Evolutionary conservation across 2,329 filamentous ascomycete species (phyloP).

Genomic region (Incumbomyces delicatus): DNA sequence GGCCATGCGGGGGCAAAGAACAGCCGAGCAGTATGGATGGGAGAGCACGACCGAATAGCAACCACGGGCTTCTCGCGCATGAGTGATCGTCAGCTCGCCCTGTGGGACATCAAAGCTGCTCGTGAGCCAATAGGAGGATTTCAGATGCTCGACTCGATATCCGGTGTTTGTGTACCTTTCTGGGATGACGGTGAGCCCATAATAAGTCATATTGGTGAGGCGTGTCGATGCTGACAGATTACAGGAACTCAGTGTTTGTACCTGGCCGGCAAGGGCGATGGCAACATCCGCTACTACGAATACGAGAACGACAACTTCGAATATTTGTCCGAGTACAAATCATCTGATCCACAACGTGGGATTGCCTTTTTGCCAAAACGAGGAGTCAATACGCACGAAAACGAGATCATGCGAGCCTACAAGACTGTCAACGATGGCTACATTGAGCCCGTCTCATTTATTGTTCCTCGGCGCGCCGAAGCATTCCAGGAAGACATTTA

Average conservation of each 20-base stretch:
- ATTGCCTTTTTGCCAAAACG: slow-evolving; percentile 91
- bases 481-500: slow-evolving; percentile 97
- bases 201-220: too few species aligned
- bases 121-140: slow-evolving; percentile 81
- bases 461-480: slow-evolving; percentile 84
- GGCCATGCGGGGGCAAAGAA: slow-evolving; percentile 95
- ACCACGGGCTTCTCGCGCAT: slow-evolving; percentile 97
- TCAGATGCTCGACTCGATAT: slow-evolving; percentile 84
- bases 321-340: slow-evolving; percentile 94
- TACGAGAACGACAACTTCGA: slow-evolving; percentile 99
- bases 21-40: slow-evolving; percentile 93
- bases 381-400: slow-evolving; percentile 92
- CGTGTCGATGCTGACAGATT: too few species aligned
- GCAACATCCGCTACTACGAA: slow-evolving; percentile 98
- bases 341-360: slow-evolving; percentile 85
- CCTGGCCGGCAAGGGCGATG: slow-evolving; percentile 94
- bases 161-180: slow-evolving; percentile 98
- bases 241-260: slow-evolving; percentile 77
- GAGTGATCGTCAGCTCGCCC: slow-evolving; percentile 90
- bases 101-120: slow-evolving; percentile 83
- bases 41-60: slow-evolving; percentile 88
- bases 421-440: slow-evolving; percentile 94
- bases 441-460: slow-evolving; percentile 96
- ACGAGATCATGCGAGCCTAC: slow-evolving; percentile 89
- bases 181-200: slow-evolving; percentile 65